Conservation (phyloP, 176 grass and related monocot genomes). For the Ampelocalamus luodianensis region DNA sequence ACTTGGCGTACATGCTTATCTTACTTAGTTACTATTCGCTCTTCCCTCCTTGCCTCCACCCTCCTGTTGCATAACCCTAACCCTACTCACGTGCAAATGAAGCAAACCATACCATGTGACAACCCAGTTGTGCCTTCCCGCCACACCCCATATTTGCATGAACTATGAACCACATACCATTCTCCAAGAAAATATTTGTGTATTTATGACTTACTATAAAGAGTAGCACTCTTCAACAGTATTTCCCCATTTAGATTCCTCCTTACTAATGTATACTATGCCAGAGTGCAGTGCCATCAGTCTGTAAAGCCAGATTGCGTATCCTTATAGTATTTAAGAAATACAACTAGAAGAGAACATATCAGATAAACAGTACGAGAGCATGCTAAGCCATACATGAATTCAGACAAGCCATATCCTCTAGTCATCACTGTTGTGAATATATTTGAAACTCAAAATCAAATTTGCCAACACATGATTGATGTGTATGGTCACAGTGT, state of each 20-base stretch:
- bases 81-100: not conserved
- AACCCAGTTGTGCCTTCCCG: conserved; percentile 12
- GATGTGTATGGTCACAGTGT: not conserved
- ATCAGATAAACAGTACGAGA: not conserved
- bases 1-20: not conserved
- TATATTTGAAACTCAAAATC: not conserved
- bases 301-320: conserved; percentile 24
- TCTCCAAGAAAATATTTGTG: conserved; percentile 8
- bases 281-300: not conserved
- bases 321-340: conserved; percentile 15
- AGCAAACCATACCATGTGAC: not conserved
- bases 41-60: not conserved
- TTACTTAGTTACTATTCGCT: not conserved
- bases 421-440: not conserved
- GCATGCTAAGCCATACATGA: not conserved
- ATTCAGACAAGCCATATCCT: not conserved
- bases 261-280: not conserved
- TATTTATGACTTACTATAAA: not conserved
- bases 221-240: conserved; percentile 21
- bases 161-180: not conserved
- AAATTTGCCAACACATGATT: not conserved
- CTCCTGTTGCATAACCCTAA: not conserved
- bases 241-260: not conserved
- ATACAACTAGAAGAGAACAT: not conserved
- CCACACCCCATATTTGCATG: not conserved